phyloP scores from a whole-genome alignment of 805 yeast species.

The Candida nanaspora region DNA sequence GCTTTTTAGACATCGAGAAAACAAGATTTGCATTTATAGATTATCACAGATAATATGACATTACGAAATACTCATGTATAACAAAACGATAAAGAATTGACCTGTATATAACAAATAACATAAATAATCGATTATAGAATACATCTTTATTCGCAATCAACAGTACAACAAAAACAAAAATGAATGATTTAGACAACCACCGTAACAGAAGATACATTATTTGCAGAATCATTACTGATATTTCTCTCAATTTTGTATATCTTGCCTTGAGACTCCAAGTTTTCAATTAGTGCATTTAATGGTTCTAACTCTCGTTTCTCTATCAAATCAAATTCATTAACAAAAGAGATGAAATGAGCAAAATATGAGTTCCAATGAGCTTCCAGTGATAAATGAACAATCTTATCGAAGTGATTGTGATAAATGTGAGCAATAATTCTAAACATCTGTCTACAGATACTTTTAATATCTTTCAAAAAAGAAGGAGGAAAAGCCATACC shows the following conservation, averaged over 20 bases:
- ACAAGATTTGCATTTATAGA: no score
- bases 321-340: constrained; percentile 74
- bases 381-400: constrained; percentile 85
- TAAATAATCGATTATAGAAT: no score
- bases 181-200: neutral
- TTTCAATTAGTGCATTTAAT: constrained; percentile 64
- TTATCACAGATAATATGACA: no score
- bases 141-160: no score
- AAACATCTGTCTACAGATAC: constrained; percentile 87
- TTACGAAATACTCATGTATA: no score
- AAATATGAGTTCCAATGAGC: constrained; percentile 98
- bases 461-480: constrained; percentile 74
- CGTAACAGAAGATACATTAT: neutral
- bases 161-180: no score
- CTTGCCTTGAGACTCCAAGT: constrained; percentile 81
- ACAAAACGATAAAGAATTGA: no score
- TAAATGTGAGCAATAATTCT: constrained; percentile 93
- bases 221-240: neutral
- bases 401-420: constrained; percentile 88
- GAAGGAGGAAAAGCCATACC: constrained; percentile 87
- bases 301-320: constrained; percentile 81
- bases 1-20: neutral
- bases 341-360: constrained; percentile 86
- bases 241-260: constrained; percentile 26
- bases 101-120: no score